Percentiles rank a stretch among this genome's conserved stretches.
Evolutionary conservation across 1,139 yeast genomes (phyloP).

Genomic region (Diutina sp.): DNA sequence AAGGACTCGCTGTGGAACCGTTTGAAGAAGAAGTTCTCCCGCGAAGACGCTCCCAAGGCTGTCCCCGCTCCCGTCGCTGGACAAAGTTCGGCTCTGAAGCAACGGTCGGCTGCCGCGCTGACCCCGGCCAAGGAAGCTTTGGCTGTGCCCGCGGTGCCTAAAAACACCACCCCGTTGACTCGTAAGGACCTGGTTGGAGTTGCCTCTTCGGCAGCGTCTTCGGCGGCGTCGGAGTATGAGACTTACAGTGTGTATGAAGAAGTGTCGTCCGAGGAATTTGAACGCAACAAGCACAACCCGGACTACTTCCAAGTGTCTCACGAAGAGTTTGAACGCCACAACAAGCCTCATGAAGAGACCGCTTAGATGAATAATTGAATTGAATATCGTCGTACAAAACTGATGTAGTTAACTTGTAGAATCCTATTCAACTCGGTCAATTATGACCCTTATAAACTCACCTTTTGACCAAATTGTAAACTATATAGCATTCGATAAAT

Average conservation of each 20-base stretch:
- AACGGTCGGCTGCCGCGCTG: background rate
- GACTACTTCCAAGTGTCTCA: slow-evolving; percentile 33
- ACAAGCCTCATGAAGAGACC: background rate
- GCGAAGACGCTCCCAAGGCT: background rate
- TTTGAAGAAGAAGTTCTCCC: slow-evolving; percentile 1
- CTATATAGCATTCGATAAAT: no score
- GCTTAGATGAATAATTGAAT: background rate
- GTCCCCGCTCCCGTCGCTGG: background rate
- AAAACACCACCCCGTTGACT: background rate
- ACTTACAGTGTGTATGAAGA: slow-evolving; percentile 37
- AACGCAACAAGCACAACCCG: slow-evolving; percentile 31
- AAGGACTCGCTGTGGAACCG: slow-evolving; percentile 1
- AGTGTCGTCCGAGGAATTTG: slow-evolving; percentile 35
- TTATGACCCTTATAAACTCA: no score
- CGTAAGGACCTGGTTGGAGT: background rate
- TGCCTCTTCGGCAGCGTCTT: slow-evolving; percentile 4
- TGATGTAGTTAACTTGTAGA: background rate
- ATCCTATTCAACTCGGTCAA: no score
- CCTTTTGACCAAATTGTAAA: no score
- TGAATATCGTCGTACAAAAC: background rate
- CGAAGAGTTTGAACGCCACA: slow-evolving; percentile 12
- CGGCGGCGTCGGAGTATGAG: slow-evolving; percentile 13
- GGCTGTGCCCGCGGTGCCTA: background rate
- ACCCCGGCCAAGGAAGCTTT: background rate
- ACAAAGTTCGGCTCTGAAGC: background rate